phyloP scores from a whole-genome alignment of 2,329 filamentous ascomycete species.

The Sphaerulina populicola region DNA sequence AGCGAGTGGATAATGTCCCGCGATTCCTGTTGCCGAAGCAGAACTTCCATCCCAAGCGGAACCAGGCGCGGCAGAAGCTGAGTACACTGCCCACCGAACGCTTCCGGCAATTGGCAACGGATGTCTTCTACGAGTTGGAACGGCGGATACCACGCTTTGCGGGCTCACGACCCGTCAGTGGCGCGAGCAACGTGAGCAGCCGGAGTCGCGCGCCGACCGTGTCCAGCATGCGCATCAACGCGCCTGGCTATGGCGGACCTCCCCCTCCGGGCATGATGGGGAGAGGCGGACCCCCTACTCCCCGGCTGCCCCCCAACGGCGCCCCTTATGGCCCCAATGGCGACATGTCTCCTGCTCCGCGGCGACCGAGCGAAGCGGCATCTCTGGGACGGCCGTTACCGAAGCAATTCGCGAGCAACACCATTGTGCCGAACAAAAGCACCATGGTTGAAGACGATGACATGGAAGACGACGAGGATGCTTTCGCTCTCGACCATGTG shows the following conservation, averaged over 20 bases:
- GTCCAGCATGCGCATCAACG: conserved; percentile 33
- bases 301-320: conserved; percentile 20
- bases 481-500: conserved; percentile 24
- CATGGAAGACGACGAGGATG: conserved; percentile 39
- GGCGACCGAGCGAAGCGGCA: conserved; percentile 33
- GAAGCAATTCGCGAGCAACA: conserved; percentile 90
- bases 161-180: conserved; percentile 58
- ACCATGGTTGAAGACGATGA: conserved; percentile 90
- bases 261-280: conserved; percentile 12
- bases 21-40: conserved; percentile 73
- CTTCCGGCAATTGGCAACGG: conserved; percentile 86
- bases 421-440: conserved; percentile 94
- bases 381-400: conserved; percentile 62
- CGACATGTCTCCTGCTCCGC: conserved; percentile 39
- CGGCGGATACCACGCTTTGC: conserved; percentile 77
- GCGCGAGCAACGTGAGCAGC: conserved; percentile 43
- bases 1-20: conserved; percentile 48
- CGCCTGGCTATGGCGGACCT: conserved; percentile 10
- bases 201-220: conserved; percentile 25
- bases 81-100: conserved; percentile 78
- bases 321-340: conserved; percentile 23
- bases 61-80: conserved; percentile 92
- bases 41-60: conserved; percentile 91
- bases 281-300: conserved; percentile 26
- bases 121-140: conserved; percentile 93